Evolutionary conservation across 345 rosid species (phyloP), one percentile per base, ranked within the genome.

Genomic region (Lagerstroemia speciosa): DNA sequence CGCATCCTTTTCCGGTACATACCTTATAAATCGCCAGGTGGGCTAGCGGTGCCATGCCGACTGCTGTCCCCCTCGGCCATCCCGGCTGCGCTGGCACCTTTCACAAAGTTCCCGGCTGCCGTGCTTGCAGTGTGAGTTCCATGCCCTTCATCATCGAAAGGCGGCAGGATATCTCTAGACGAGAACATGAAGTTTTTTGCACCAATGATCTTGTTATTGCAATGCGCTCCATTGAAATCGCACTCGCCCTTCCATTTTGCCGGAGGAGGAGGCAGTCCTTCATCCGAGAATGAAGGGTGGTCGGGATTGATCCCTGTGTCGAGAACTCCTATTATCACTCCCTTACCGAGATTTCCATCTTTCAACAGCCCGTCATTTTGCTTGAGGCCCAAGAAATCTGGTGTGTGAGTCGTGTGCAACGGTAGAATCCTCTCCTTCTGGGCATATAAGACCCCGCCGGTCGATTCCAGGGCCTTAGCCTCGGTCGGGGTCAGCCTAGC

Each of bases 161-260:
- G 68, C 32, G 19, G 63, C 14, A 3, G 24, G 17, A 19, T 58
- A 12, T 20, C 34, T 20, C 12, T 27, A n/a, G 29, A 19, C 19
- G 67, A 16, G 8, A 17, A 12, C 40, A 17, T 55, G 29, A 71
- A 80, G 27, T 75, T 74, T 36, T 73, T 73, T 0, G 86, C 82
- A 0, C 86, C 80, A 10, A 82, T 78, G 38, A 82, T 69, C 75
- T 82, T 82, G 69, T 76, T 72, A 41, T 82, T 82, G 65, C 86
- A 82, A 31, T 67, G 50, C 24, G 76, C 72, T 2, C 41, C 67
- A 6, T 67, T 43, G 68, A 70, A 67, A 62, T 70, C 74, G 32
- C 86, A 83, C 32, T 38, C 32, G 20, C 83, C 86, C 68, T 80
- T 80, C 83, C 86, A 83, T 32, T 55, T 77, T 20, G 68, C 65